Conservation (phyloP, 257 asterid genomes). For the Solanum etuberosum region DNA sequence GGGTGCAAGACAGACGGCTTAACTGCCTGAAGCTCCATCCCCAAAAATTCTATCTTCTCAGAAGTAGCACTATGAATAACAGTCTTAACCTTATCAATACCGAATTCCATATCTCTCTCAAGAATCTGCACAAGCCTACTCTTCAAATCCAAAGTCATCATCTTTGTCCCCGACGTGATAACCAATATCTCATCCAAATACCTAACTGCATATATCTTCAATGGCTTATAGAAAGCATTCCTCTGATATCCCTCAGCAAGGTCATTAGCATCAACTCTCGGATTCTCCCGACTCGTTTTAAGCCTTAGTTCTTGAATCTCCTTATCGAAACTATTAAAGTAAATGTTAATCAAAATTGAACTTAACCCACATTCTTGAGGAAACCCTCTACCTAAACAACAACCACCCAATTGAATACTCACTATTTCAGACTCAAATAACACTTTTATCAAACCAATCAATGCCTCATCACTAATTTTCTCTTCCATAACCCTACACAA, state of each 20-base stretch:
- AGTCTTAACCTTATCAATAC: conserved; percentile 42
- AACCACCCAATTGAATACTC: conserved; percentile 37
- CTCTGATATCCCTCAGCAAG: conserved; percentile 7
- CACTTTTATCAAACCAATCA: conserved; percentile 39
- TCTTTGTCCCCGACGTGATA: conserved; percentile 68
- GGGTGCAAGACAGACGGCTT: conserved; percentile 73
- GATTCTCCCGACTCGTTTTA: conserved; percentile 33
- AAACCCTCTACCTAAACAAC: conserved; percentile 59
- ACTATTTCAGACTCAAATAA: conserved; percentile 34
- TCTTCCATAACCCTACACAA: conserved; percentile 44
- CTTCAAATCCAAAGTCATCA: conserved; percentile 59
- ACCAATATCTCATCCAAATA: conserved; percentile 78
- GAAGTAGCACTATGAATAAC: conserved; percentile 78
- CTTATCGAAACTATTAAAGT: conserved; percentile 51
- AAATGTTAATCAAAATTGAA: conserved; percentile 62
- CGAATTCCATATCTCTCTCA: conserved; percentile 42
- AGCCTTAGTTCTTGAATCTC: conserved; percentile 59
- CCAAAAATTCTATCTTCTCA: conserved; percentile 78
- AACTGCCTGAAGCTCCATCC: conserved; percentile 95
- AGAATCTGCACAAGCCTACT: conserved; percentile 31
- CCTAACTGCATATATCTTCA: conserved; percentile 70
- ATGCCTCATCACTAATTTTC: conserved; percentile 50
- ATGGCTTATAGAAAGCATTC: conserved; percentile 49
- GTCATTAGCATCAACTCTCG: conserved; percentile 26
- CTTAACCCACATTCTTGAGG: conserved; percentile 75